A percentile compares a stretch with the other conserved stretches of the same genome.
phyloP scores from a whole-genome alignment of 164 flowering plant genomes.

The Vitis rotundifolia region DNA sequence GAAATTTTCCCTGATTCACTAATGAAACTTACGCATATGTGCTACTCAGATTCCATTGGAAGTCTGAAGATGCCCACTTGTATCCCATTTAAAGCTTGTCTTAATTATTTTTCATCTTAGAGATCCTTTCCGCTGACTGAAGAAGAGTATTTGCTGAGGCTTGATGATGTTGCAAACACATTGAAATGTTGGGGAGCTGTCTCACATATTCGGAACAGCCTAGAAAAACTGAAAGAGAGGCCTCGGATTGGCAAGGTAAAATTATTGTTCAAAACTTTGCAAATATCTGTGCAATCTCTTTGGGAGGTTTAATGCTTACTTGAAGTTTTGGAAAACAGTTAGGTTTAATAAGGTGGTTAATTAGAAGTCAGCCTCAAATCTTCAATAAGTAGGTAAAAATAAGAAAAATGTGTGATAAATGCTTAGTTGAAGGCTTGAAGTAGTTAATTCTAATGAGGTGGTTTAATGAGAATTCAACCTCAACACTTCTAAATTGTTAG shows the following conservation, averaged over 20 bases:
- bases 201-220: constrained; percentile 86
- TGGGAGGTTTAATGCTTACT: not conserved
- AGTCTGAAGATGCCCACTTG: not conserved
- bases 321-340: no score
- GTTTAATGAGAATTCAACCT: not conserved
- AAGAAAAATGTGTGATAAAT: no score
- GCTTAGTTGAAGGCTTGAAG: not conserved
- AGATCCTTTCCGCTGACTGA: constrained; percentile 95
- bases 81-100: not conserved
- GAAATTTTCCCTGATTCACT: no score
- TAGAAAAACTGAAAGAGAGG: constrained; percentile 76
- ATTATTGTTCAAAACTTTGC: not conserved
- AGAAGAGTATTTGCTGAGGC: constrained; percentile 93
- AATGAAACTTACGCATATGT: no score
- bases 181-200: constrained; percentile 99
- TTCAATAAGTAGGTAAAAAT: no score
- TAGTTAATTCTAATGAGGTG: not conserved
- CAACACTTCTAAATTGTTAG: not conserved
- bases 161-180: constrained; percentile 88
- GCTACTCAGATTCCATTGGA: not conserved
- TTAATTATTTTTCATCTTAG: constrained; percentile 34
- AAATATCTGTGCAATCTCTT: not conserved
- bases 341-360: no score
- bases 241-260: constrained; percentile 97
- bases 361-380: no score